These are phyloP conservation scores for Chalara sp. DNA, from an alignment of 2,329 filamentous ascomycete genomes.

Conservation along the genomic window DNA sequence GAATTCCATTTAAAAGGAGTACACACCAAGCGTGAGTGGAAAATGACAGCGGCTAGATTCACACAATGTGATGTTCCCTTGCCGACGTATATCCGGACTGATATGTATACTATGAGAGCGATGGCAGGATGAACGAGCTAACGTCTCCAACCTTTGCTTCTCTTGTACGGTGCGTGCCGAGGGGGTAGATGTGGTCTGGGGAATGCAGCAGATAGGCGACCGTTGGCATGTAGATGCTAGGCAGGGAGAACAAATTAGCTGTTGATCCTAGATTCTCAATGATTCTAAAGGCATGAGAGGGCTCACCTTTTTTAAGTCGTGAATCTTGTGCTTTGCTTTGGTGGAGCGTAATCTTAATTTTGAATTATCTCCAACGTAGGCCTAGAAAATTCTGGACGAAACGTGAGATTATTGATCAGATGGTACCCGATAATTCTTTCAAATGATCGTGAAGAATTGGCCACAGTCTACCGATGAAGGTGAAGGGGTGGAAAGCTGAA, in stretches of 20 bases:
- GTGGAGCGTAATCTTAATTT: conserved; percentile 20
- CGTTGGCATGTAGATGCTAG: conserved; percentile 27
- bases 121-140: conserved; percentile 30
- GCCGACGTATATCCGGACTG: conserved; percentile 9
- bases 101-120: conserved; percentile 4
- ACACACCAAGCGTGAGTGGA: conserved; percentile 13
- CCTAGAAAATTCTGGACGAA: conserved; percentile 7
- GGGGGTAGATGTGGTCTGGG: conserved; percentile 12
- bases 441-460: conserved; percentile 11
- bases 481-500: not conserved
- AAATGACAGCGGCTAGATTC: conserved; percentile 10
- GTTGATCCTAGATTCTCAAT: conserved; percentile 1
- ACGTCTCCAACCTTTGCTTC: conserved; percentile 28
- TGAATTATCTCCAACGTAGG: conserved; percentile 7
- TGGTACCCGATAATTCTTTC: not conserved
- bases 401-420: conserved; percentile 5
- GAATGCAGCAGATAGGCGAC: conserved; percentile 24
- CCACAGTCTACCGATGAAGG: conserved; percentile 3
- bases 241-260: conserved; percentile 23
- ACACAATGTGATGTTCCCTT: not conserved
- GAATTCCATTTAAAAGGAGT: conserved; percentile 11
- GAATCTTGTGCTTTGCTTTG: conserved; percentile 8
- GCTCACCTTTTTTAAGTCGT: not conserved
- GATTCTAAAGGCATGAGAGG: too few relatives aligned
- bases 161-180: conserved; percentile 16